Percentiles rank a stretch among this genome's conserved stretches.
phyloP scores from a whole-genome alignment of 805 yeast genomes.

The Candida coquimbonensis region DNA sequence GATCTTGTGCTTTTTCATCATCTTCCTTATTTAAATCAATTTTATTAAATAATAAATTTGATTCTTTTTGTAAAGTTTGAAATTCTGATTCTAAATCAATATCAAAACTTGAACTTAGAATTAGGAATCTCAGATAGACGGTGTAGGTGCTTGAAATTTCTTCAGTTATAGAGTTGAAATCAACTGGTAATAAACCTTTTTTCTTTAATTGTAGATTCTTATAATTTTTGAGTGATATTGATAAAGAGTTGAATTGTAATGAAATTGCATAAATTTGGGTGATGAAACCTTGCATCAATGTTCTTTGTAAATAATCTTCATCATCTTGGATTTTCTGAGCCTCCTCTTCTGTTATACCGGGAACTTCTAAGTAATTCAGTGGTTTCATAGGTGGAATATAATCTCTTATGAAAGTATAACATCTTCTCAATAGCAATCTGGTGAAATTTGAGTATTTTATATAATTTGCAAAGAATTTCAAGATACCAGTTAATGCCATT shows the following conservation, averaged over 20 bases:
- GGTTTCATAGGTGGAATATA: constrained; percentile 44
- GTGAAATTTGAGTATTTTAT: constrained; percentile 26
- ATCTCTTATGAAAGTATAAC: constrained; percentile 57
- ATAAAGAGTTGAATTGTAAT: constrained; percentile 23
- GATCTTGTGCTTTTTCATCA: constrained; percentile 28
- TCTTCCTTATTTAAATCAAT: constrained; percentile 25
- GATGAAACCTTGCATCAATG: constrained; percentile 54
- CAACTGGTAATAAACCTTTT: constrained; percentile 7
- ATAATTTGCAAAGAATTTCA: constrained; percentile 44
- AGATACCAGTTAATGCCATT: constrained; percentile 54
- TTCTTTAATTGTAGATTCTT: constrained; percentile 11
- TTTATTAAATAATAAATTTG: constrained; percentile 36
- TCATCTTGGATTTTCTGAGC: constrained; percentile 38
- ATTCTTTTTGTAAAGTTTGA: constrained; percentile 25
- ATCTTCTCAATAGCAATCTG: constrained; percentile 49
- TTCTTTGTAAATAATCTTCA: constrained; percentile 58
- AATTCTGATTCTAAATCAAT: constrained; percentile 43
- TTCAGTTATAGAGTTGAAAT: constrained; percentile 7
- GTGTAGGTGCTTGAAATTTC: constrained; percentile 26
- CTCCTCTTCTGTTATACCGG: constrained; percentile 27
- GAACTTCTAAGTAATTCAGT: constrained; percentile 27
- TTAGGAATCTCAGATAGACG: constrained; percentile 33
- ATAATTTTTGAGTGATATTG: constrained; percentile 26
- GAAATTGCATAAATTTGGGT: constrained; percentile 43
- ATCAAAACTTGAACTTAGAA: constrained; percentile 60